Percentiles rank a stretch among this genome's conserved stretches.
Conservation (phyloP, 176 grass and related monocot genomes). For the Musa beccarii region DNA sequence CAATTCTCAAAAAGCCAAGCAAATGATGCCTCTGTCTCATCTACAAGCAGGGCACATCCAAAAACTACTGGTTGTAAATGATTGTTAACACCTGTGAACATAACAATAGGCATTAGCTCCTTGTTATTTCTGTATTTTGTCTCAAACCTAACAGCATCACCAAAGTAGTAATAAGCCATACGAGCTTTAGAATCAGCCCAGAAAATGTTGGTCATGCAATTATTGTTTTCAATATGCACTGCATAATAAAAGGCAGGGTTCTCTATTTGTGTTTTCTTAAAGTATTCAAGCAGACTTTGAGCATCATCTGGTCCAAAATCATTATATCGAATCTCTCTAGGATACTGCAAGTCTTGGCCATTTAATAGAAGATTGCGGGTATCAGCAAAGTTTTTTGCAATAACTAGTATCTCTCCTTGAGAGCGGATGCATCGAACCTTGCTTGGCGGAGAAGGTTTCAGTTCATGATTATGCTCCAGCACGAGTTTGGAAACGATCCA, state of each 20-base stretch:
- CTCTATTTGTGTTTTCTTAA: slow-evolving; percentile 48
- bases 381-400: slow-evolving; percentile 92
- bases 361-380: slow-evolving; percentile 81
- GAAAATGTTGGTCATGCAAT: slow-evolving; percentile 55
- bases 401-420: slow-evolving; percentile 84
- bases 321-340: slow-evolving; percentile 60
- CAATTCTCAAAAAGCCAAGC: slow-evolving; percentile 84
- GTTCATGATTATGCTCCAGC: slow-evolving; percentile 81
- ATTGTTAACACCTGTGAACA: slow-evolving; percentile 86
- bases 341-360: slow-evolving; percentile 41
- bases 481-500: slow-evolving; percentile 82
- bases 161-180: slow-evolving; percentile 87
- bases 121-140: slow-evolving; percentile 54
- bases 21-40: slow-evolving; percentile 82
- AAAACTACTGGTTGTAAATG: slow-evolving; percentile 76
- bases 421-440: slow-evolving; percentile 80
- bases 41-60: slow-evolving; percentile 79
- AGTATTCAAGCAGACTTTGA: slow-evolving; percentile 69
- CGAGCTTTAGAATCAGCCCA: slow-evolving; percentile 78
- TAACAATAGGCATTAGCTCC: slow-evolving; percentile 66
- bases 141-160: slow-evolving; percentile 68
- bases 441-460: slow-evolving; percentile 45
- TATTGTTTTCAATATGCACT: slow-evolving; percentile 58
- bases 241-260: slow-evolving; percentile 83
- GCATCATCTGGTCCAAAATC: slow-evolving; percentile 79